Evolutionary conservation across 352 stramenopile species (phyloP).

Genomic region (Globisporangium paroecandrum): DNA sequence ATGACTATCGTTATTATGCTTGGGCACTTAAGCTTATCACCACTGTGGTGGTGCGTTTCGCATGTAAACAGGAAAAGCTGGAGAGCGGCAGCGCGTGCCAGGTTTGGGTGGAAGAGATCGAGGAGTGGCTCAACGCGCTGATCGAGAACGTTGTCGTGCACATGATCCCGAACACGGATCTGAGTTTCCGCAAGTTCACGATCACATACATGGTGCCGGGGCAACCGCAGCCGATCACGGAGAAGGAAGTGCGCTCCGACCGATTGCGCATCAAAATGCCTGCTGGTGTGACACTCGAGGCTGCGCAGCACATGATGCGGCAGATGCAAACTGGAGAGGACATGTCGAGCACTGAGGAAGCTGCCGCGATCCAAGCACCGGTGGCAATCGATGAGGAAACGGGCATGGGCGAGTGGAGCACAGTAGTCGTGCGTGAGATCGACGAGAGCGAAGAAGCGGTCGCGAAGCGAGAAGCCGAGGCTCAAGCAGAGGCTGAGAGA

Average conservation of each 20-base stretch:
- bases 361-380: constrained; percentile 2
- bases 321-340: constrained; percentile 32
- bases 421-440: constrained; percentile 65
- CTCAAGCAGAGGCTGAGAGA: constrained; percentile 34
- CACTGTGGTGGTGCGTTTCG: not conserved
- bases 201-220: constrained; percentile 64
- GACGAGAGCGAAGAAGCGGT: constrained; percentile 73
- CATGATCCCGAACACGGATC: constrained; percentile 63
- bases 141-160: constrained; percentile 60
- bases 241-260: constrained; percentile 51
- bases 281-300: constrained; percentile 52
- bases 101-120: constrained; percentile 73
- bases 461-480: constrained; percentile 41
- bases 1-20: not conserved
- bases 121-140: constrained; percentile 74
- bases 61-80: constrained; percentile 35
- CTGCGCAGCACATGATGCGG: constrained; percentile 61
- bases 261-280: constrained; percentile 70
- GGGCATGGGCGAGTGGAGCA: constrained; percentile 82
- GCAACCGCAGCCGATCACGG: constrained; percentile 33
- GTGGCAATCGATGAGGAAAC: constrained; percentile 64
- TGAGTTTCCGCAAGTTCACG: constrained; percentile 55
- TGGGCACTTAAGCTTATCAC: not conserved
- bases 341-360: constrained; percentile 13
- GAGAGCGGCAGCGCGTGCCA: constrained; percentile 68